Conservation (phyloP, 2,329 filamentous ascomycete species). For the Colletotrichum sidae region DNA sequence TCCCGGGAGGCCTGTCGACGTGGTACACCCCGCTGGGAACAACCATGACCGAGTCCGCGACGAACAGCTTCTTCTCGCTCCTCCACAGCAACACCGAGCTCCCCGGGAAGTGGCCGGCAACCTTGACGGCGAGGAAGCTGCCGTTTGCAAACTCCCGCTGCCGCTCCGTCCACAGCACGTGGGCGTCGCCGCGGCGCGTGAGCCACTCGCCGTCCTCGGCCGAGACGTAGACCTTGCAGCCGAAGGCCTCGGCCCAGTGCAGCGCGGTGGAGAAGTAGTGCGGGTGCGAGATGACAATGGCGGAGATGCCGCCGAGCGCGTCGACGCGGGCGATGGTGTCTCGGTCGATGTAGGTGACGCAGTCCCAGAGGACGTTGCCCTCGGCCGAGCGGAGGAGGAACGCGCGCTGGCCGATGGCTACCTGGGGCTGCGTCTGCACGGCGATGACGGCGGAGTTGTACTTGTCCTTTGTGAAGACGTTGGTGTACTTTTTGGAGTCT, state of each 20-base stretch:
- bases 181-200: slow-evolving; percentile 55
- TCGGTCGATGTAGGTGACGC: slow-evolving; percentile 75
- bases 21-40: slow-evolving; percentile 66
- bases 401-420: slow-evolving; percentile 82
- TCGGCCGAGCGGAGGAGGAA: slow-evolving; percentile 73
- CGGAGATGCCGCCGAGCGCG: slow-evolving; percentile 72
- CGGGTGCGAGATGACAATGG: slow-evolving; percentile 82
- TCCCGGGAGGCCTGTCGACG: slow-evolving; percentile 30
- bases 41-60: slow-evolving; percentile 82
- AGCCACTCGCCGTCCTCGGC: slow-evolving; percentile 76
- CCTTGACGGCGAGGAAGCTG: slow-evolving; percentile 72
- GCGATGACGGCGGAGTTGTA: slow-evolving; percentile 58
- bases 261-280: slow-evolving; percentile 85
- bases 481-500: slow-evolving; percentile 55
- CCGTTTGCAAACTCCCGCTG: slow-evolving; percentile 55
- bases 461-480: slow-evolving; percentile 62
- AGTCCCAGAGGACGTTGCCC: slow-evolving; percentile 86
- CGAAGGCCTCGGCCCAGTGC: slow-evolving; percentile 77
- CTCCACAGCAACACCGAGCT: slow-evolving; percentile 73
- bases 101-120: slow-evolving; percentile 84
- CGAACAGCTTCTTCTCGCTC: slow-evolving; percentile 67
- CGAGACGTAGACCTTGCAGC: slow-evolving; percentile 77
- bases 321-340: slow-evolving; percentile 70
- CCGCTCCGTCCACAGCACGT: slow-evolving; percentile 59
- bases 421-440: slow-evolving; percentile 64